Evolutionary conservation across 768 basidiomycete species (phyloP).

Genomic region (Pleurotus ostreatus): DNA sequence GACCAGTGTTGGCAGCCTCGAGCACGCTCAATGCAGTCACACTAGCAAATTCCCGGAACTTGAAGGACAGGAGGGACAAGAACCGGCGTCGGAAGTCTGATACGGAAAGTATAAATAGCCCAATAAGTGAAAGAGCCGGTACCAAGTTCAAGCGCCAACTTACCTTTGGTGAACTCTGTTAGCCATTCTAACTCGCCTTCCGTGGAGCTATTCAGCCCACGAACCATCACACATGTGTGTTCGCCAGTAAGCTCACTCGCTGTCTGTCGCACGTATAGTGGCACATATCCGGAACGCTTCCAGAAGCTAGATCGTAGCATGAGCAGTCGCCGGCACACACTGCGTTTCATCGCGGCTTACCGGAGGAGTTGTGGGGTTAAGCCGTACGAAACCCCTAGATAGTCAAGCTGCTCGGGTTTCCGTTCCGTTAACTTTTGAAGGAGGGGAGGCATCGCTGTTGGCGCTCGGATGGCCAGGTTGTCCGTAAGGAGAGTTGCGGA

Average conservation of each 20-base stretch:
- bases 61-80: constrained; percentile 84
- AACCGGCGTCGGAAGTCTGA: constrained; percentile 92
- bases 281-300: constrained; percentile 91
- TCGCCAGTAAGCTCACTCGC: constrained; percentile 95
- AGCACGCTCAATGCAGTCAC: constrained; percentile 84
- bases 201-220: constrained; percentile 68
- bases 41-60: constrained; percentile 91
- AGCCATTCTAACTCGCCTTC: constrained; percentile 76
- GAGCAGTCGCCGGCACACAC: neutral
- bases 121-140: neutral
- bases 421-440: constrained; percentile 87
- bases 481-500: constrained; percentile 67
- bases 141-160: constrained; percentile 10
- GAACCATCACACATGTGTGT: constrained; percentile 93
- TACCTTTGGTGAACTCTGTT: constrained; percentile 82
- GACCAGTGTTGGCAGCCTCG: constrained; percentile 72
- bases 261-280: constrained; percentile 91
- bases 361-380: constrained; percentile 81
- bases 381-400: constrained; percentile 95
- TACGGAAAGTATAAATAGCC: neutral
- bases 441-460: constrained; percentile 84
- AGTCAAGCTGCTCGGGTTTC: constrained; percentile 88
- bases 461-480: constrained; percentile 65
- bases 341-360: constrained; percentile 26
- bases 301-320: constrained; percentile 61